Evolutionary conservation across 176 grass and related monocot species (phyloP).

Genomic region (maize (Zea mays)): DNA sequence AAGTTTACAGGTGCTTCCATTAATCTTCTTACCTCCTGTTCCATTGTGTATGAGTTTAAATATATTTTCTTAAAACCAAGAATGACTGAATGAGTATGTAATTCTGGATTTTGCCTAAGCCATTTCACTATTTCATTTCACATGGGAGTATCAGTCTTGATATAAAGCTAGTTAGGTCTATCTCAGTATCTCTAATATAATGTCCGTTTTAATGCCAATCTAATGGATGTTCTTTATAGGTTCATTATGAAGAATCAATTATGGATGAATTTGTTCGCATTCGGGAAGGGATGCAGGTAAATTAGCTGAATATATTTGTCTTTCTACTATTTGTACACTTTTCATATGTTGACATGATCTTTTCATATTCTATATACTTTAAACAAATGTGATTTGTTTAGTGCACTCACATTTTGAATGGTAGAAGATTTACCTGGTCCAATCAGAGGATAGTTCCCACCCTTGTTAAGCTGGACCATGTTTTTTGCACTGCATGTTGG

Average conservation of each 20-base stretch:
- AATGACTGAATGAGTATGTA: conserved; percentile 8
- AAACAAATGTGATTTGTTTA: not conserved
- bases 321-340: conserved; percentile 15
- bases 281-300: conserved; percentile 83
- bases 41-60: not conserved
- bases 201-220: conserved; percentile 5
- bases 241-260: conserved; percentile 69
- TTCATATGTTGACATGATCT: not conserved
- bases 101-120: not conserved
- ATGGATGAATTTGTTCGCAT: conserved; percentile 79
- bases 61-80: conserved; percentile 12
- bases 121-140: not conserved
- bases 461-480: too few relatives aligned
- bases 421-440: too few relatives aligned
- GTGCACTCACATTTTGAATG: conserved; percentile 11
- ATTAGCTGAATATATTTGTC: conserved; percentile 27
- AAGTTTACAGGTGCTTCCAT: conserved; percentile 65
- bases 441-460: too few relatives aligned
- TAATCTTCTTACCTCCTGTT: conserved; percentile 35
- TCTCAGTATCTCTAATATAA: conserved; percentile 11
- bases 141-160: conserved; percentile 19
- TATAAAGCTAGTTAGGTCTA: conserved; percentile 11
- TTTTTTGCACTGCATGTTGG: too few relatives aligned
- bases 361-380: not conserved
- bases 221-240: conserved; percentile 49